Evolutionary conservation across 31 red algal genomes (phyloP).

Genomic region (Porphyra umbilicalis): DNA sequence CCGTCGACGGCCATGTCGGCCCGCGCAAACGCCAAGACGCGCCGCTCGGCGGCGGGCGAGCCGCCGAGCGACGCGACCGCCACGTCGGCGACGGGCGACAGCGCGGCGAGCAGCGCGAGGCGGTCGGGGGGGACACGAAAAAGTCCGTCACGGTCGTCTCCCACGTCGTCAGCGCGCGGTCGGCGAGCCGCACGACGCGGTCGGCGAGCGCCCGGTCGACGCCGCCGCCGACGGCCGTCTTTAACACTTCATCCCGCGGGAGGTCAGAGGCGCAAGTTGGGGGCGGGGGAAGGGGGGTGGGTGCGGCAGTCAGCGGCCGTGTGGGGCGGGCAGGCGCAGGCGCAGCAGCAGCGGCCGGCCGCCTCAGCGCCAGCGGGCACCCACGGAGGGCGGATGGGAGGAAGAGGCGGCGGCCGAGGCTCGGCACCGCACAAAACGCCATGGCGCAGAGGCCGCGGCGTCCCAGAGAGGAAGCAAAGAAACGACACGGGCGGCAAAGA

Average conservation of each 20-base stretch:
- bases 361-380: not conserved
- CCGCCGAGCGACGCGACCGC: not conserved
- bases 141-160: conserved; percentile 6
- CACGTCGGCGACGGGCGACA: conserved; percentile 9
- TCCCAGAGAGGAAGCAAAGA: too few relatives aligned
- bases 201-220: conserved; percentile 6
- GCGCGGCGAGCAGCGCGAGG: not conserved
- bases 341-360: not conserved
- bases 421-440: not conserved
- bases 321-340: too few relatives aligned
- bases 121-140: conserved; percentile 12
- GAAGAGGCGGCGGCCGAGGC: not conserved
- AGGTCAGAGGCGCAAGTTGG: conserved; percentile 1
- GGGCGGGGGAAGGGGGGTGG: not conserved
- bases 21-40: conserved; percentile 2
- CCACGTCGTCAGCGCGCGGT: not conserved
- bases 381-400: not conserved
- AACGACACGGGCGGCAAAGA: too few relatives aligned
- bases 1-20: not conserved
- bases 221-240: not conserved
- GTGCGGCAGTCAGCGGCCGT: not conserved
- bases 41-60: conserved; percentile 10
- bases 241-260: conserved; percentile 16
- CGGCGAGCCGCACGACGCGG: conserved; percentile 10
- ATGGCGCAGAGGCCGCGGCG: too few relatives aligned